These are phyloP conservation scores for Fraxinus anomala DNA, from an alignment of 257 asterid species.

Conservation along the genomic window DNA sequence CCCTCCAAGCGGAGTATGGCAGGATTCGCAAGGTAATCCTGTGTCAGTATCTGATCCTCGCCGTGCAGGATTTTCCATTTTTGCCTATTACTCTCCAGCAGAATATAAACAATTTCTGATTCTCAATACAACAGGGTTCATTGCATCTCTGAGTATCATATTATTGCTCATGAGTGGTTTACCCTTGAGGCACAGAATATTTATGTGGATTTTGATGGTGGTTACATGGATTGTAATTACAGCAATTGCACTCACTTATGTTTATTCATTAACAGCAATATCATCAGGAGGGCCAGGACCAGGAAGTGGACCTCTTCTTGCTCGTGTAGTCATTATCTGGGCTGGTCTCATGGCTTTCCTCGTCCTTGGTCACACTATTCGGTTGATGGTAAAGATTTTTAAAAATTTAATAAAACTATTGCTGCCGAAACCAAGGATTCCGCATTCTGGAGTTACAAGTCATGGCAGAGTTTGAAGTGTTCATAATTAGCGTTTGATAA, in stretches of 20 bases:
- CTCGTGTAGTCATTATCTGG: too few species aligned
- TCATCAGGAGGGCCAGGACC: constrained; percentile 30
- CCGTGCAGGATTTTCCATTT: neutral
- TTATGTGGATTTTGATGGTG: constrained; percentile 33
- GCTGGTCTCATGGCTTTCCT: constrained; percentile 27
- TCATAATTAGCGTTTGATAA: too few species aligned
- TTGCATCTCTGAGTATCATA: constrained; percentile 45
- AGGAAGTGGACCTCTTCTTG: neutral
- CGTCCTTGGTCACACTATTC: constrained; percentile 33
- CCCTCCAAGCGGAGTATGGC: constrained; percentile 37
- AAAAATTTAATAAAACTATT: neutral
- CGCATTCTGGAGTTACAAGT: too few species aligned
- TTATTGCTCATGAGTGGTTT: constrained; percentile 41
- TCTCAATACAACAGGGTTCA: constrained; percentile 32
- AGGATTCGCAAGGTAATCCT: neutral
- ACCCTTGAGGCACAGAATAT: constrained; percentile 24
- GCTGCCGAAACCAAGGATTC: too few species aligned
- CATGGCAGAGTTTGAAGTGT: too few species aligned
- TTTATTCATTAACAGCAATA: constrained; percentile 5
- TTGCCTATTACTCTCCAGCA: neutral
- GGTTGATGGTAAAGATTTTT: constrained; percentile 20
- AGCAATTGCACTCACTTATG: constrained; percentile 28
- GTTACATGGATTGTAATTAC: constrained; percentile 38
- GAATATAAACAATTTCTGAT: constrained; percentile 15
- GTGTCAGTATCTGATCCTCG: neutral